A percentile compares a stretch with the other conserved stretches of the same genome.
These are phyloP conservation scores for Fagopyrum tataricum DNA, from an alignment of 148 eudicot species.

Conservation along the genomic window DNA sequence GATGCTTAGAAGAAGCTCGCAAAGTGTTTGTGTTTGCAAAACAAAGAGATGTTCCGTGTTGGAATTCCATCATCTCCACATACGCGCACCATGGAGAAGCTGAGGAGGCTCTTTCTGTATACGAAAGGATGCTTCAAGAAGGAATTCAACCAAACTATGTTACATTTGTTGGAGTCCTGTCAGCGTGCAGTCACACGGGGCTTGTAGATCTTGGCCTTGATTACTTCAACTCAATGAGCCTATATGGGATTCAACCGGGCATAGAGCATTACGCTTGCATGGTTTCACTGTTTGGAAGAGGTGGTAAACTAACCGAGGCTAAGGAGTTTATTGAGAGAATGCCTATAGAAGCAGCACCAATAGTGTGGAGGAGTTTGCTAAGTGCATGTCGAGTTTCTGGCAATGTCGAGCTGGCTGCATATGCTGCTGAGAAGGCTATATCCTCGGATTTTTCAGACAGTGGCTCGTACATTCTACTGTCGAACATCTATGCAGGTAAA, in stretches of 20 bases:
- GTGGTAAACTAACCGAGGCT: slow-evolving; percentile 56
- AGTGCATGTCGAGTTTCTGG: slow-evolving; percentile 45
- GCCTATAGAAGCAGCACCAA: slow-evolving; percentile 49
- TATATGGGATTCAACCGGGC: slow-evolving; percentile 46
- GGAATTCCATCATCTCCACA: slow-evolving; percentile 67
- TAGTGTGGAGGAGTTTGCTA: slow-evolving; percentile 69
- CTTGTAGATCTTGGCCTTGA: slow-evolving; percentile 40
- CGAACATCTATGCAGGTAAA: slow-evolving; percentile 53
- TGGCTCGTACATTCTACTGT: slow-evolving; percentile 57
- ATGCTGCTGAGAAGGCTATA: slow-evolving; percentile 67
- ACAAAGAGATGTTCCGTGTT: slow-evolving; percentile 45
- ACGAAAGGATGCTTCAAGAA: slow-evolving; percentile 38
- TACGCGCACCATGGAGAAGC: slow-evolving; percentile 65
- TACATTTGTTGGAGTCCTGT: slow-evolving; percentile 53
- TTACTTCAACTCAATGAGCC: slow-evolving; percentile 43
- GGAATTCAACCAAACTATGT: slow-evolving; percentile 53
- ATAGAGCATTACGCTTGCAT: slow-evolving; percentile 68
- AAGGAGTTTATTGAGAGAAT: slow-evolving; percentile 48
- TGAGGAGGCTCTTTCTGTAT: slow-evolving; percentile 49
- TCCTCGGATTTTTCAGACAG: slow-evolving; percentile 44
- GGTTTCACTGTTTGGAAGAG: slow-evolving; percentile 63
- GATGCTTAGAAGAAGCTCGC: slow-evolving; percentile 47
- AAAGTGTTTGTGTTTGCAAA: slow-evolving; percentile 33
- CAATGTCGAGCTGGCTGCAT: slow-evolving; percentile 36
- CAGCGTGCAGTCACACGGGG: slow-evolving; percentile 68